Evolutionary conservation across 2,329 filamentous ascomycete species (phyloP).

Genomic region (Penicillium italicum): DNA sequence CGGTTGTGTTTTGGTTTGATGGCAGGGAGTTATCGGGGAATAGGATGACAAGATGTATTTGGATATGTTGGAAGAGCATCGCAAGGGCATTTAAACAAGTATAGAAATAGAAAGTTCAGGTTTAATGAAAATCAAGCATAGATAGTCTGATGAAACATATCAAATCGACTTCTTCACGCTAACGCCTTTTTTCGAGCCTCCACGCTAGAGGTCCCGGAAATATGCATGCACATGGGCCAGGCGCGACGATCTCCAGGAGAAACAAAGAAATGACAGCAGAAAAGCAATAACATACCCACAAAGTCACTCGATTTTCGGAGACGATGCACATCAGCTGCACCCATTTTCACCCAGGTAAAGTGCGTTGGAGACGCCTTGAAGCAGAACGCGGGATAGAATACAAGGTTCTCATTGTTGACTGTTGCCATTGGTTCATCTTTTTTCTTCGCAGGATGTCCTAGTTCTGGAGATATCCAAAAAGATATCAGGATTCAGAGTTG

Average conservation of each 20-base stretch:
- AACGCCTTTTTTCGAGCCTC: neutral
- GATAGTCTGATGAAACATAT: neutral
- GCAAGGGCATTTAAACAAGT: neutral
- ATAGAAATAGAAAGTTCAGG: neutral
- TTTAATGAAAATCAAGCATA: neutral
- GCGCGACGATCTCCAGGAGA: neutral
- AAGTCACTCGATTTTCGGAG: slow-evolving; percentile 49
- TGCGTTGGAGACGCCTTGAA: slow-evolving; percentile 60
- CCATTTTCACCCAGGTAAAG: slow-evolving; percentile 61
- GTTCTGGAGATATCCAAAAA: neutral
- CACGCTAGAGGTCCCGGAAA: neutral
- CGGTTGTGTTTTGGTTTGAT: neutral
- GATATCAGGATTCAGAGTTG: neutral
- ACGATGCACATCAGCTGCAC: slow-evolving; percentile 53
- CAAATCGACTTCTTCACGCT: neutral
- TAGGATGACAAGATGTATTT: neutral
- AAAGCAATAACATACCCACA: slow-evolving; percentile 44
- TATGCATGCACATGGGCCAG: neutral
- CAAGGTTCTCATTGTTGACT: slow-evolving; percentile 24
- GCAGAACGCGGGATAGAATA: slow-evolving; percentile 58
- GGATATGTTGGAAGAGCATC: neutral
- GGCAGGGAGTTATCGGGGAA: neutral
- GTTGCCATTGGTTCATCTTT: slow-evolving; percentile 30
- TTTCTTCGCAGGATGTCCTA: neutral
- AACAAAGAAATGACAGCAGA: neutral